These are phyloP conservation scores for Lodderomyces beijingensis DNA, from an alignment of 1,139 yeast species.

Conservation along the genomic window DNA sequence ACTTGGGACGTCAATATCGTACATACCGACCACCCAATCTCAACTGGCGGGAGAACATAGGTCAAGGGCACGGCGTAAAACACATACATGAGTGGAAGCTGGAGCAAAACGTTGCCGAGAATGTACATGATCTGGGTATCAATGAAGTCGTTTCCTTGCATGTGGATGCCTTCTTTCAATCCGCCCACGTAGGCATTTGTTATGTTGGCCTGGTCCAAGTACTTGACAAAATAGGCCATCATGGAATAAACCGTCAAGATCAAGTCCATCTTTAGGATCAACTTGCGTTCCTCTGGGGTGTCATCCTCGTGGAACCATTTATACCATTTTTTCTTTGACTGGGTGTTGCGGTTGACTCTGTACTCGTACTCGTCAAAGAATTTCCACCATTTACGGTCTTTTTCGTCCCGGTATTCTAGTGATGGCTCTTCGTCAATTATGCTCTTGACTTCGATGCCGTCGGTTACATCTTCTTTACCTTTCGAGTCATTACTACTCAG, in stretches of 20 bases:
- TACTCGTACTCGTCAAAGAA: conserved; percentile 63
- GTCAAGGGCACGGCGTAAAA: conserved; percentile 48
- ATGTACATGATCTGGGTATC: conserved; percentile 55
- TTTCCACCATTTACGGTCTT: conserved; percentile 58
- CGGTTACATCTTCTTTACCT: neutral
- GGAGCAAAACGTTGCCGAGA: conserved; percentile 57
- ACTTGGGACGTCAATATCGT: conserved; percentile 53
- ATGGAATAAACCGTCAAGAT: conserved; percentile 56
- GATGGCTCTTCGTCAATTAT: neutral
- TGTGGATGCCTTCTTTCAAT: conserved; percentile 52
- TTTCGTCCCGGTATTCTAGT: conserved; percentile 57
- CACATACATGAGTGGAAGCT: conserved; percentile 44
- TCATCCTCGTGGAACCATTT: conserved; percentile 61
- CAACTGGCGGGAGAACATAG: conserved; percentile 54
- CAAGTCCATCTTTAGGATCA: conserved; percentile 60
- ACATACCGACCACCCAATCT: conserved; percentile 62
- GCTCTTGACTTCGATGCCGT: neutral
- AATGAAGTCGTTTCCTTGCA: conserved; percentile 65
- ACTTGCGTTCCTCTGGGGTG: conserved; percentile 49
- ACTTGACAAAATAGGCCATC: conserved; percentile 68
- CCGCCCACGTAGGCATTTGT: conserved; percentile 71
- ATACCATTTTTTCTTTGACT: conserved; percentile 49
- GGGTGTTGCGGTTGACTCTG: conserved; percentile 34
- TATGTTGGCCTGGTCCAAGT: conserved; percentile 56
- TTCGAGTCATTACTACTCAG: neutral